phyloP scores from a whole-genome alignment of 306 rosid species.

The Malus asiatica region DNA sequence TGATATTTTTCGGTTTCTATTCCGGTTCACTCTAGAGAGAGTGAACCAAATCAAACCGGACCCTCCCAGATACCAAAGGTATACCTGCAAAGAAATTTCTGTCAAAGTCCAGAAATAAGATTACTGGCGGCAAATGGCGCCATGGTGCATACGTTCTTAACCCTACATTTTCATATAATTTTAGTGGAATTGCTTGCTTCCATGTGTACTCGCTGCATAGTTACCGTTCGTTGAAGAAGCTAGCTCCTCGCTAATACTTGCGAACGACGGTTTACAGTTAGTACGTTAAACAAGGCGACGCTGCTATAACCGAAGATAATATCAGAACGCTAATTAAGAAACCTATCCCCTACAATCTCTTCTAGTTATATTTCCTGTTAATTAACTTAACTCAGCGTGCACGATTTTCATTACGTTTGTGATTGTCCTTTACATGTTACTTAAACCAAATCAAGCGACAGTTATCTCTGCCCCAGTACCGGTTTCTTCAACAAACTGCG shows the following conservation, averaged over 20 bases:
- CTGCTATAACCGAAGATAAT: not conserved
- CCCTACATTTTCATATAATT: not conserved
- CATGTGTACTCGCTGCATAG: not conserved
- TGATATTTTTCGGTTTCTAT: too few species aligned
- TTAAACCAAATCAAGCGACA: conserved; percentile 34
- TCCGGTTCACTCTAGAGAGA: too few species aligned
- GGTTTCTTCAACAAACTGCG: conserved; percentile 49
- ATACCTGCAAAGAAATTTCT: too few species aligned
- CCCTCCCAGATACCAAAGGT: too few species aligned
- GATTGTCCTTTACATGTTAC: not conserved
- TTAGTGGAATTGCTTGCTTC: not conserved
- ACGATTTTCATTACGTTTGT: not conserved
- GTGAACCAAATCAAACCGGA: too few species aligned
- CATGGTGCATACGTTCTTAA: too few species aligned
- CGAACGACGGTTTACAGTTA: too few species aligned
- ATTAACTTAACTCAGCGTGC: not conserved
- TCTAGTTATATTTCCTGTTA: not conserved
- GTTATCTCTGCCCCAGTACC: conserved; percentile 48
- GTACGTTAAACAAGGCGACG: too few species aligned
- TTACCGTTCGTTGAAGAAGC: not conserved
- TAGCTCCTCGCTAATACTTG: not conserved
- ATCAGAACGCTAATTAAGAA: too few species aligned
- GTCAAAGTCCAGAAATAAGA: too few species aligned
- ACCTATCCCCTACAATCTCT: not conserved
- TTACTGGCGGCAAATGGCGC: too few species aligned